A percentile compares a stretch with the other conserved stretches of the same genome.
These are phyloP conservation scores for Trichocladium antarcticum DNA, from an alignment of 495 filamentous ascomycete species.

Conservation along the genomic window DNA sequence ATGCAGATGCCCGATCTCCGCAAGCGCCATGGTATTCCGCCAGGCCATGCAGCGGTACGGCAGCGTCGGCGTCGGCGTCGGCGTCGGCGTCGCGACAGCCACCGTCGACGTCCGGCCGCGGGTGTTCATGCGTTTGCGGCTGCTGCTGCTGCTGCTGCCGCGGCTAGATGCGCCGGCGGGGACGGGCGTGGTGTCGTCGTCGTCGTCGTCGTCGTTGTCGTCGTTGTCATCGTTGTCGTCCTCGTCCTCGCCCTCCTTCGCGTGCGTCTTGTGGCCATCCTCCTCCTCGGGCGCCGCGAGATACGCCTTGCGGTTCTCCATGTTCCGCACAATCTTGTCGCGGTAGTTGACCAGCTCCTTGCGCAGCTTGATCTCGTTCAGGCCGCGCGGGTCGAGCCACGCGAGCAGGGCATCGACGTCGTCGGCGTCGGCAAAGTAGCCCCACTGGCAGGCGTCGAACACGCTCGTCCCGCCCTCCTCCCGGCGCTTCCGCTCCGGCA, in stretches of 20 bases:
- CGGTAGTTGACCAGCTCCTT: constrained; percentile 74
- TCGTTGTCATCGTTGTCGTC: constrained; percentile 10
- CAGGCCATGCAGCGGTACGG: constrained; percentile 66
- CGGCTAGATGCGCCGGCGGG: background rate
- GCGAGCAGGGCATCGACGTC: constrained; percentile 64
- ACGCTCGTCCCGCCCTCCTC: constrained; percentile 81
- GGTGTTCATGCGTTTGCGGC: constrained; percentile 59
- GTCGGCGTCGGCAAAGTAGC: constrained; percentile 72
- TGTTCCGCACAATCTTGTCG: constrained; percentile 64
- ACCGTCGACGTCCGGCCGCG: constrained; percentile 38
- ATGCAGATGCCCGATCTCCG: constrained; percentile 73
- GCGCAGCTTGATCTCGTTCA: constrained; percentile 69
- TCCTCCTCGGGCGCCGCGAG: constrained; percentile 41
- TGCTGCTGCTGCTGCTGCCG: constrained; percentile 24
- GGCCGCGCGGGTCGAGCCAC: constrained; percentile 79
- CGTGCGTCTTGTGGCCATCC: constrained; percentile 46
- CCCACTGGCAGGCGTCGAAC: constrained; percentile 72
- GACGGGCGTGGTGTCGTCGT: background rate
- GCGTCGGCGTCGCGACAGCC: constrained; percentile 7
- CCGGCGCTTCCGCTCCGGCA: constrained; percentile 69
- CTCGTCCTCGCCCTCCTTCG: constrained; percentile 23
- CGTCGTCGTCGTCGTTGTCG: background rate
- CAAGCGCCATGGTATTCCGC: constrained; percentile 66
- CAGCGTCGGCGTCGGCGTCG: constrained; percentile 43
- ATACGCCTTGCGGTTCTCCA: constrained; percentile 67